A percentile compares a stretch with the other conserved stretches of the same genome.
Conservation (phyloP, 345 rosid genomes). For the Conringia planisiliqua region DNA sequence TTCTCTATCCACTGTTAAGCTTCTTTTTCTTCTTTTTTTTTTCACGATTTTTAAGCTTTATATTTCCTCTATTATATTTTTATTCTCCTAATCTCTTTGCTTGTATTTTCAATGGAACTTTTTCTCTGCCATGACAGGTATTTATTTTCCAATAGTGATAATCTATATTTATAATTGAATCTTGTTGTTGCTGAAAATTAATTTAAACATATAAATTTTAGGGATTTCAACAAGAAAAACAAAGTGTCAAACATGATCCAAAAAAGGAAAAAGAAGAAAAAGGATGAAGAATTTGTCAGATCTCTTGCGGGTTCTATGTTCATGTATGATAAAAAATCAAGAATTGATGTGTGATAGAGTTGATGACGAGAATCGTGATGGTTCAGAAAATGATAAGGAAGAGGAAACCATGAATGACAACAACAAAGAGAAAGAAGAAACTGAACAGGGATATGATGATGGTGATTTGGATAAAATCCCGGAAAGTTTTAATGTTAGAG, state of each 20-base stretch:
- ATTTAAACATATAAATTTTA: not conserved
- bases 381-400: not conserved
- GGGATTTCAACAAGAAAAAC: not conserved
- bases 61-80: too few relatives aligned
- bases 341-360: not conserved
- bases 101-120: too few relatives aligned
- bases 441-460: too few relatives aligned
- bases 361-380: not conserved
- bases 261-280: not conserved
- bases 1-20: too few relatives aligned
- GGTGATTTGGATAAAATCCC: too few relatives aligned
- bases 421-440: not conserved
- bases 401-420: not conserved
- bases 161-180: too few relatives aligned
- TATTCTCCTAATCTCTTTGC: too few relatives aligned
- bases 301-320: not conserved
- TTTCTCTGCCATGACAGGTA: too few relatives aligned
- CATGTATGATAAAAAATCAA: not conserved
- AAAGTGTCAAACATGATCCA: not conserved
- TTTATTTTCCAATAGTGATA: too few relatives aligned
- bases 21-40: too few relatives aligned
- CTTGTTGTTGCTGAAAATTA: too few relatives aligned
- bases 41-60: too few relatives aligned
- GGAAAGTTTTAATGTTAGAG: not conserved
- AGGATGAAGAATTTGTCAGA: not conserved